These are phyloP conservation scores for Fusarium luffae DNA, from an alignment of 2,329 filamentous ascomycete genomes.

Conservation along the genomic window DNA sequence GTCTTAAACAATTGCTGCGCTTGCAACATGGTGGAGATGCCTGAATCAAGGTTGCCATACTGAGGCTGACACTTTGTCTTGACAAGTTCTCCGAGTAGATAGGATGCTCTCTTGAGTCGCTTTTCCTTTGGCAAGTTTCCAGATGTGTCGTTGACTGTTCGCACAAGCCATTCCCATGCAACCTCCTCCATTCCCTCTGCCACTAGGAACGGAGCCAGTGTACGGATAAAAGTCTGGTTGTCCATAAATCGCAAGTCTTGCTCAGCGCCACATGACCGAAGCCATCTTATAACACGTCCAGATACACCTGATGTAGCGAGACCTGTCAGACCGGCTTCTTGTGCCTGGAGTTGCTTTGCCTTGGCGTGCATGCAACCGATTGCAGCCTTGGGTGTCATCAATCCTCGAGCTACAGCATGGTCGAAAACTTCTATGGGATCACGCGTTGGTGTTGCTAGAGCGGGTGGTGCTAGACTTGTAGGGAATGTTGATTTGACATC, in stretches of 20 bases:
- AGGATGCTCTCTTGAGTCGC: slow-evolving; percentile 46
- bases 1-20: slow-evolving; percentile 57
- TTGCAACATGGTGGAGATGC: slow-evolving; percentile 60
- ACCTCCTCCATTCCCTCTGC: slow-evolving; percentile 63
- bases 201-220: slow-evolving; percentile 62
- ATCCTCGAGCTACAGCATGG: slow-evolving; percentile 63
- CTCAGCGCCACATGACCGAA: slow-evolving; percentile 62
- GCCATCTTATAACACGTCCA: slow-evolving; percentile 63
- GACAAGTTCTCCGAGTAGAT: slow-evolving; percentile 56
- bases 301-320: slow-evolving; percentile 59
- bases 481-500: slow-evolving; percentile 36
- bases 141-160: slow-evolving; percentile 50
- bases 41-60: slow-evolving; percentile 59
- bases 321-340: slow-evolving; percentile 37
- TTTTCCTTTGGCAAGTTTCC: slow-evolving; percentile 34
- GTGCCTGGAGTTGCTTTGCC: slow-evolving; percentile 54
- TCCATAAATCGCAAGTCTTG: slow-evolving; percentile 59
- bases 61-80: slow-evolving; percentile 54
- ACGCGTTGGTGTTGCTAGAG: slow-evolving; percentile 30
- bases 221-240: slow-evolving; percentile 52
- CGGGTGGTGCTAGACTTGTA: slow-evolving; percentile 19
- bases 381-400: slow-evolving; percentile 66
- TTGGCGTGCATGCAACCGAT: slow-evolving; percentile 65
- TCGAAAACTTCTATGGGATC: slow-evolving; percentile 68
- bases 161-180: slow-evolving; percentile 64